Base-by-base conservation (phyloP, 306 rosid species). In the Echinosophora koreensis region DNA sequence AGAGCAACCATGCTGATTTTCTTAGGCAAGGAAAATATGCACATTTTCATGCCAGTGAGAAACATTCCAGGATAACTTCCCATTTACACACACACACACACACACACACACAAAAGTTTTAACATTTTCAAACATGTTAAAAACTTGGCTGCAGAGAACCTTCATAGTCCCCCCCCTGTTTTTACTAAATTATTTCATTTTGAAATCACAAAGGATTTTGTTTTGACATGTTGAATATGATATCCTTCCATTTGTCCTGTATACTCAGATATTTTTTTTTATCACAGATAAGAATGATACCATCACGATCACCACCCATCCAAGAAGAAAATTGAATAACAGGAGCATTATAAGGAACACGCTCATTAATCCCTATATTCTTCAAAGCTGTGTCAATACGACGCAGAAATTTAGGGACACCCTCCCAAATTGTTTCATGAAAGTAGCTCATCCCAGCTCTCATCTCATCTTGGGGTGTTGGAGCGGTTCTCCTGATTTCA, bases 271-370 rank as follows among this genome's bases (percentile, higher is more conserved):
- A 62, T 51, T 35, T 18, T 37, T 32, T 30, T 49, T 17, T 4
- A 22, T 35, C 60, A 28, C 13, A 44, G 14, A 65, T 62, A 78
- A 77, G 74, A 59, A 63, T 3, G 70, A 28, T 92, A 96, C 99
- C 99, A 80, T 96, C 99, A 59, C 99, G 99, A 70, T 96, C 99
- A 80, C 99, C 99, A 55, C 99, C 99, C 99, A 96, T 96, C 99
- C 99, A 96, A 71, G 99, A 96, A 17, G 99, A 92, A 80, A 96
- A 96, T 49, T 96, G 99, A 81, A 96, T 96, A 64, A 96, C 91
- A 8, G 99, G 99, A 22, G 99, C 98, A 73, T 96, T 96, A 34
- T 96, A 87, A 58, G 99, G 99, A 66, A 96, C 90, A 3, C 98
- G 97, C 32, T 96, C 98, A 27, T 92, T 56, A 37, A 96, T 91